Percentiles rank a stretch among this genome's conserved stretches.
Conservation (phyloP, 2,329 filamentous ascomycete genomes). For the Diaporthe eres region DNA sequence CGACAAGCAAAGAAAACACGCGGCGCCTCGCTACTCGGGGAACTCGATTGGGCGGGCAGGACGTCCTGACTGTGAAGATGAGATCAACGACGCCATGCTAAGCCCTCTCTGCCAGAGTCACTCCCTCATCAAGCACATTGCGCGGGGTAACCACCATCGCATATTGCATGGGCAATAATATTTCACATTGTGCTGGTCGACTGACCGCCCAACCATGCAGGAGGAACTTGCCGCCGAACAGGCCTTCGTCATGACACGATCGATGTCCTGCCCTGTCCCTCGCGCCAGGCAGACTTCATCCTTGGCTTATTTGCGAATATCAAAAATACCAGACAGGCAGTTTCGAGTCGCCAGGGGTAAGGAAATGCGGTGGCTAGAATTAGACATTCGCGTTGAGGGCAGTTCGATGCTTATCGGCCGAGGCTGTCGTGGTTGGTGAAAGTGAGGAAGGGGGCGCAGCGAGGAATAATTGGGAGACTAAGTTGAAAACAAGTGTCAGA, state of each 20-base stretch:
- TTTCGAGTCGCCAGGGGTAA: neutral
- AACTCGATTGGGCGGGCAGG: neutral
- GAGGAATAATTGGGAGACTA: conserved; percentile 1
- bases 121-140: neutral
- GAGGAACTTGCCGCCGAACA: neutral
- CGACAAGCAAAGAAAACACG: neutral
- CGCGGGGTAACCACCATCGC: neutral
- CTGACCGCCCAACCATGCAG: neutral
- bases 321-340: neutral
- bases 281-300: neutral
- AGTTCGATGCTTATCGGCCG: neutral
- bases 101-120: neutral
- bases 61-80: neutral
- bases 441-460: conserved; percentile 2
- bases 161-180: no score
- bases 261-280: neutral
- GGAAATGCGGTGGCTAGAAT: neutral
- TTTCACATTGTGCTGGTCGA: neutral
- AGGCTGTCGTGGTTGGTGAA: neutral
- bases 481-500: neutral
- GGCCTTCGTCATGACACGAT: neutral
- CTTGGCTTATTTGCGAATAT: no score
- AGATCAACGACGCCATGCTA: neutral
- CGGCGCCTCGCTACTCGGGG: neutral
- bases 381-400: neutral